Evolutionary conservation across 73 alveolate species (phyloP).

Genomic region (Paramecium biaurelia): DNA sequence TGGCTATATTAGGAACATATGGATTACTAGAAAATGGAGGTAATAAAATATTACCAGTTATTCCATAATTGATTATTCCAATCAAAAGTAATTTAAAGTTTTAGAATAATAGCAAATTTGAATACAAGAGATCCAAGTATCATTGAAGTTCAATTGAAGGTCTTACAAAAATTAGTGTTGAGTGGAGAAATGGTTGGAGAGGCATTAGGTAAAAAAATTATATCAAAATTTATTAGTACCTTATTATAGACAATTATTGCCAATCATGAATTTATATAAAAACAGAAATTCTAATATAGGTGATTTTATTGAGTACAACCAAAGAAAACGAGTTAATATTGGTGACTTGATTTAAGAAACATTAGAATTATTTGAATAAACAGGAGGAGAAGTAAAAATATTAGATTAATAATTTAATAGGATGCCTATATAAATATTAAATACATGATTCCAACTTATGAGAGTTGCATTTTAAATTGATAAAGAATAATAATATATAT

Average conservation of each 20-base stretch:
- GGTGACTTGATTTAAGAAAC: conserved; percentile 98
- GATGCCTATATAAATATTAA: conserved; percentile 99
- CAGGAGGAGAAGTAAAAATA: conserved; percentile 91
- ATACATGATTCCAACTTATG: conserved; percentile 99
- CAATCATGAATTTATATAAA: conserved; percentile 96
- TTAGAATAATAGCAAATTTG: conserved; percentile 82
- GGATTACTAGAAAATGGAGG: conserved; percentile 98
- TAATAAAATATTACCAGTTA: conserved; percentile 98
- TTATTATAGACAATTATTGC: conserved; percentile 99
- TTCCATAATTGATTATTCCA: conserved; percentile 98
- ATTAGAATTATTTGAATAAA: conserved; percentile 92
- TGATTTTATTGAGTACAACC: conserved; percentile 96
- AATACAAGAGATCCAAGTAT: conserved; percentile 98
- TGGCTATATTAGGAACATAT: conserved; percentile 98
- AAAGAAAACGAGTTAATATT: conserved; percentile 88
- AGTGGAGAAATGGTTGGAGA: conserved; percentile 99
- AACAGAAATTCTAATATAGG: conserved; percentile 90
- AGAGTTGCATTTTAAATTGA: conserved; percentile 94
- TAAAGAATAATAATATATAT: background rate
- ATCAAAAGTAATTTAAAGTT: conserved; percentile 68
- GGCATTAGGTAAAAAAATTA: conserved; percentile 73
- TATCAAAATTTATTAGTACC: conserved; percentile 83
- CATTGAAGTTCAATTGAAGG: conserved; percentile 95
- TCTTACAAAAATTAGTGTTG: conserved; percentile 94
- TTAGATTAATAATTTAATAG: conserved; percentile 25